Evolutionary conservation across 768 basidiomycete genomes (phyloP).

Genomic region (Lentinula sp.): DNA sequence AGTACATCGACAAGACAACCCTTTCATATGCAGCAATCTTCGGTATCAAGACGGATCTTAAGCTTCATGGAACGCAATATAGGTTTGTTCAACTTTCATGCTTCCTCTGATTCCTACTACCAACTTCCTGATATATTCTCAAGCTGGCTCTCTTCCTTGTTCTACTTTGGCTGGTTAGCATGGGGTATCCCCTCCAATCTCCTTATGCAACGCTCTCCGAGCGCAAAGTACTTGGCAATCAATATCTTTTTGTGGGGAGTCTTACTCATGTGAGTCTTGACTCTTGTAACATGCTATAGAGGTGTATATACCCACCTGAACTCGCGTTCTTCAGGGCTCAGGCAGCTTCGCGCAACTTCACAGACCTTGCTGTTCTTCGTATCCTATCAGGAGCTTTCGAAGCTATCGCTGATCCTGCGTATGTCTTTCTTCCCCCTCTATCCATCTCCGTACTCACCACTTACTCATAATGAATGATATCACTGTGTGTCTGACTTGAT

Average conservation of each 20-base stretch:
- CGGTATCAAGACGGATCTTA: conserved; percentile 21
- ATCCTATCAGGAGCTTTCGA: conserved; percentile 27
- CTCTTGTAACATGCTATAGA: no score
- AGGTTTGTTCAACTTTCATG: conserved; percentile 17
- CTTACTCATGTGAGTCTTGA: conserved; percentile 19
- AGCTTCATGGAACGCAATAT: conserved; percentile 22
- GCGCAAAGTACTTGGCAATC: conserved; percentile 24
- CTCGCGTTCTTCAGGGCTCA: conserved; percentile 14
- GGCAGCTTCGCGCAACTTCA: conserved; percentile 25
- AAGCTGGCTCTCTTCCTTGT: conserved; percentile 18
- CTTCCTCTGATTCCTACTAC: no score
- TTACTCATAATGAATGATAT: neutral
- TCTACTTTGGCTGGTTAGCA: conserved; percentile 30
- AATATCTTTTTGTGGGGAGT: conserved; percentile 28
- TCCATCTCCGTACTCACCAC: neutral
- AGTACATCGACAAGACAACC: conserved; percentile 19
- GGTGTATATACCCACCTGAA: neutral
- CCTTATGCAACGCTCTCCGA: conserved; percentile 25
- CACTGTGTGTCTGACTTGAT: neutral
- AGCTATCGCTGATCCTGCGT: conserved; percentile 29
- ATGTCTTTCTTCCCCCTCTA: neutral
- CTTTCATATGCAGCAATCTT: conserved; percentile 20
- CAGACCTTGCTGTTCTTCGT: conserved; percentile 21
- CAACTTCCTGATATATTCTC: neutral
- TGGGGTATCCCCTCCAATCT: conserved; percentile 32